Percentiles rank a stretch among this genome's conserved stretches.
Conservation (phyloP, 768 basidiomycete genomes). For the Sistotremastrum suecicum region DNA sequence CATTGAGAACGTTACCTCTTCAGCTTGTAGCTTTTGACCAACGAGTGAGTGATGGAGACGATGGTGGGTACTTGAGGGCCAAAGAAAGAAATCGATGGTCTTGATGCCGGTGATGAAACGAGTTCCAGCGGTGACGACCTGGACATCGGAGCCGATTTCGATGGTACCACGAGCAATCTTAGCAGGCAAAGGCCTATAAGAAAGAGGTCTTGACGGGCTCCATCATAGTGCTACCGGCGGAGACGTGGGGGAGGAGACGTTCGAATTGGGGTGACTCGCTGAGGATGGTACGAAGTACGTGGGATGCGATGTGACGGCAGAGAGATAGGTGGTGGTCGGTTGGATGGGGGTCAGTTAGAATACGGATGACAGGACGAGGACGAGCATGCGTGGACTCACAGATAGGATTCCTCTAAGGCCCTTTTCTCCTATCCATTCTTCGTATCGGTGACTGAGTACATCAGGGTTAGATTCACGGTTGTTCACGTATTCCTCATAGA, state of each 20-base stretch:
- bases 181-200: conserved; percentile 99
- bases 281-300: conserved; percentile 73
- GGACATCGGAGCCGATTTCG: conserved; percentile 95
- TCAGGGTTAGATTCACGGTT: too few species aligned
- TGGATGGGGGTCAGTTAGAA: too few species aligned
- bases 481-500: too few species aligned
- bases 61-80: conserved; percentile 90
- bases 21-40: conserved; percentile 99
- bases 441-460: too few species aligned
- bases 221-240: conserved; percentile 98
- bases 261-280: conserved; percentile 87
- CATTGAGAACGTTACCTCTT: too few species aligned
- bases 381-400: too few species aligned
- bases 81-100: conserved; percentile 91
- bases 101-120: conserved; percentile 92
- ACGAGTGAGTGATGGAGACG: conserved; percentile 84
- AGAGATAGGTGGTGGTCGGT: too few species aligned
- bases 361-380: too few species aligned
- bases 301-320: conserved; percentile 37
- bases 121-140: conserved; percentile 84
- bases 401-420: too few species aligned
- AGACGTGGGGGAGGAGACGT: conserved; percentile 89
- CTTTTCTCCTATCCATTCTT: too few species aligned
- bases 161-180: conserved; percentile 99
- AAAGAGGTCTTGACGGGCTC: conserved; percentile 99